Evolutionary conservation across 257 asterid genomes (phyloP).

Genomic region (Nicotiana tabacum): DNA sequence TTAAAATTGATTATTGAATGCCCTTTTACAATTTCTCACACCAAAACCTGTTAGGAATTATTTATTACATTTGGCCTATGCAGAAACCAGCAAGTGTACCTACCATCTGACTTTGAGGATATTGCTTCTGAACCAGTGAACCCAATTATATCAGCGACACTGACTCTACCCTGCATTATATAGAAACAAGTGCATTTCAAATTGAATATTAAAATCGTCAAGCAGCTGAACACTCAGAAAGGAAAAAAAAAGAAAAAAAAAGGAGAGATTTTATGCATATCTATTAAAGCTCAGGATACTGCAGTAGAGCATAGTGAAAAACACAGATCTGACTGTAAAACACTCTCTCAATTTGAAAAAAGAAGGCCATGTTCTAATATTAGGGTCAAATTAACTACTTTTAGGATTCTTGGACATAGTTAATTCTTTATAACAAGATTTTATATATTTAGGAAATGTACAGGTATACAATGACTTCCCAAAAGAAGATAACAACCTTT

Average conservation of each 20-base stretch:
- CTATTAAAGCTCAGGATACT: not conserved
- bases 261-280: not conserved
- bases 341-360: not conserved
- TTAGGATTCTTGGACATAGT: not conserved
- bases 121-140: slow-evolving; percentile 31
- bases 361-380: not conserved
- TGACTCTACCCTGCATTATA: slow-evolving; percentile 27
- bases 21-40: not conserved
- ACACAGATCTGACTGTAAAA: not conserved
- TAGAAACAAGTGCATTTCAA: slow-evolving; percentile 3
- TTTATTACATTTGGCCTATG: slow-evolving; percentile 1
- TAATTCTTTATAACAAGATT: not conserved
- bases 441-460: not conserved
- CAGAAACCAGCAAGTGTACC: not conserved
- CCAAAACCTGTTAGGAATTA: not conserved
- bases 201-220: not conserved
- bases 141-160: slow-evolving; percentile 33
- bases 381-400: not conserved
- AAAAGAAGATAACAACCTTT: not conserved
- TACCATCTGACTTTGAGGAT: slow-evolving; percentile 33
- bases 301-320: not conserved
- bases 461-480: not conserved
- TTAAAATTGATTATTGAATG: not conserved
- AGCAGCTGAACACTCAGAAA: not conserved
- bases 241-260: no score